phyloP scores from a whole-genome alignment of 2,329 filamentous ascomycete genomes.

The Laburnicola sp. region DNA sequence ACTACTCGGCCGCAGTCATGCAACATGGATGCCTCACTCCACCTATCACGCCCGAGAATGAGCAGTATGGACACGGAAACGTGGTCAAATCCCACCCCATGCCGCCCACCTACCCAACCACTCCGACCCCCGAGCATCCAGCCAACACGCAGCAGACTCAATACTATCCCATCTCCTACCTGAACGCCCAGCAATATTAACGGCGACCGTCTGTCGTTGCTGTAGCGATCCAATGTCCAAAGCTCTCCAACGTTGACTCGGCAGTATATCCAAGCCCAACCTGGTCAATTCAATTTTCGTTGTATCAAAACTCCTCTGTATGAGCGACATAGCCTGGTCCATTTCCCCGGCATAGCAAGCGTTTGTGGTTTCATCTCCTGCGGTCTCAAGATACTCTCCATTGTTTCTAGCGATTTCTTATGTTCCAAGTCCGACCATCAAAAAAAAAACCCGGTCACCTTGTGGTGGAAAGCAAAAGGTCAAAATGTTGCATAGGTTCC shows the following conservation, averaged over 20 bases:
- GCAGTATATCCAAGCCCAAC: constrained; percentile 7
- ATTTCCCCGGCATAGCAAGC: constrained; percentile 44
- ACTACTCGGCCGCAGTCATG: constrained; percentile 62
- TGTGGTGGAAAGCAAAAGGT: constrained; percentile 23
- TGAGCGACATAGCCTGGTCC: constrained; percentile 47
- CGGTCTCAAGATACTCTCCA: constrained; percentile 38
- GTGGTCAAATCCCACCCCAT: constrained; percentile 35
- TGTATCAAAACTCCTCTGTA: constrained; percentile 45
- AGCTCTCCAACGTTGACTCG: constrained; percentile 17
- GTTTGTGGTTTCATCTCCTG: constrained; percentile 37
- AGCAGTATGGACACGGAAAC: constrained; percentile 39
- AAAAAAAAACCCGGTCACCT: constrained; percentile 29
- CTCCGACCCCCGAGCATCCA: constrained; percentile 41
- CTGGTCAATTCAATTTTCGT: constrained; percentile 23
- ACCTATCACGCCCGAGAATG: constrained; percentile 76
- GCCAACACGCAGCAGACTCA: constrained; percentile 35
- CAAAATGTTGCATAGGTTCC: constrained; percentile 14
- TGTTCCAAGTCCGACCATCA: constrained; percentile 32
- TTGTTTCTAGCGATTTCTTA: constrained; percentile 41
- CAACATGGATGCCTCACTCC: constrained; percentile 80
- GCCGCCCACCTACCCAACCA: constrained; percentile 39
- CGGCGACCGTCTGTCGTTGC: constrained; percentile 17
- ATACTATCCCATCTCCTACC: constrained; percentile 42
- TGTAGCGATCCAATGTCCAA: constrained; percentile 22
- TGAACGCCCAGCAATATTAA: constrained; percentile 42